phyloP scores from a whole-genome alignment of 805 yeast genomes.

The Zygosaccharomyces siamensis region DNA sequence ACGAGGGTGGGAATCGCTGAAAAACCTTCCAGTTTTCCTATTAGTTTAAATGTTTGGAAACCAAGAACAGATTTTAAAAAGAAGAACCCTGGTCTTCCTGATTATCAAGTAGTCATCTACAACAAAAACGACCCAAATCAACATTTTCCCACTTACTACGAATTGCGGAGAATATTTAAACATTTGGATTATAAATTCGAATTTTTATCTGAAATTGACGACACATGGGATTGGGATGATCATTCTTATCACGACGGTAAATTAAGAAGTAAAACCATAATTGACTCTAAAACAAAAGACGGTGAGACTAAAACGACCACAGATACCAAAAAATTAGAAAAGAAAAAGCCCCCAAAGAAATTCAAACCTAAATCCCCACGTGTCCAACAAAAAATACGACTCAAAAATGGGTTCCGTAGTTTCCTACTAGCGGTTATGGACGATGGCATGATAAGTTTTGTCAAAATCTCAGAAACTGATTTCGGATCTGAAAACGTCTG shows the following conservation, averaged over 20 bases:
- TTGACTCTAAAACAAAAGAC: slow-evolving; percentile 8
- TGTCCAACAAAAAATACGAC: slow-evolving; percentile 35
- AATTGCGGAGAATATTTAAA: slow-evolving; percentile 38
- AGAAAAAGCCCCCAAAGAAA: slow-evolving; percentile 16
- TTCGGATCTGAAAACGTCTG: slow-evolving; percentile 39
- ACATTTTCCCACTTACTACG: slow-evolving; percentile 44
- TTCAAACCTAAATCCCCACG: slow-evolving; percentile 16
- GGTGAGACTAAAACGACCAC: not conserved
- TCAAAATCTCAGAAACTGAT: slow-evolving; percentile 47
- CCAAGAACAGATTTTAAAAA: slow-evolving; percentile 71
- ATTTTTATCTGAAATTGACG: slow-evolving; percentile 28
- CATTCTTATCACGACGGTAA: slow-evolving; percentile 18
- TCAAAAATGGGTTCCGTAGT: slow-evolving; percentile 50
- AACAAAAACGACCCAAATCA: slow-evolving; percentile 38
- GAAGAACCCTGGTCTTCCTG: slow-evolving; percentile 63
- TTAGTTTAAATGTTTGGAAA: slow-evolving; percentile 75
- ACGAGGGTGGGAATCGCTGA: not conserved
- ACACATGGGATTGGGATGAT: slow-evolving; percentile 20
- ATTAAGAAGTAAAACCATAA: slow-evolving; percentile 11
- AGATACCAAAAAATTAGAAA: not conserved
- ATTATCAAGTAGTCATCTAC: slow-evolving; percentile 63
- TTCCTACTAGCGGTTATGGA: slow-evolving; percentile 66
- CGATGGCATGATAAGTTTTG: slow-evolving; percentile 67
- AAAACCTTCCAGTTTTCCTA: slow-evolving; percentile 19
- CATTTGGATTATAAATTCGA: slow-evolving; percentile 32